Percentiles rank a stretch among this genome's conserved stretches.
These are phyloP conservation scores for Jatropha podagrica DNA, from an alignment of 441 rosid genomes.

Conservation along the genomic window DNA sequence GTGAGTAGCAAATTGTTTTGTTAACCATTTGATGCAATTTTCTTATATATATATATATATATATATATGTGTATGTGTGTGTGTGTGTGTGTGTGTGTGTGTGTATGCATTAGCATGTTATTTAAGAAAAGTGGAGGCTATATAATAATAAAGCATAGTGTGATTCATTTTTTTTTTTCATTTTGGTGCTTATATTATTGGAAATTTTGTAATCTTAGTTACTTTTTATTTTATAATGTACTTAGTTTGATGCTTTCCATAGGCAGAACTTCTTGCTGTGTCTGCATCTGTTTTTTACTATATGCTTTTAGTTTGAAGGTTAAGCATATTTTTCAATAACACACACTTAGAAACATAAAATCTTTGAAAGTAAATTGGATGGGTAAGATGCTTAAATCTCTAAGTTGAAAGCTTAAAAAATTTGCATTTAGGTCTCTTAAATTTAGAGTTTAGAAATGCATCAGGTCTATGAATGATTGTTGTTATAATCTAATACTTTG, in stretches of 20 bases:
- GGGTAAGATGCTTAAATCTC: too few relatives aligned
- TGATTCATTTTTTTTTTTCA: not conserved
- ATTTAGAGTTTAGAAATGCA: not conserved
- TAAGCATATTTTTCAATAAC: not conserved
- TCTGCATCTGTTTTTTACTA: not conserved
- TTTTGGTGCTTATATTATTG: not conserved
- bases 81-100: too few relatives aligned
- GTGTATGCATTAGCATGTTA: constrained; percentile 3
- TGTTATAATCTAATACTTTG: not conserved
- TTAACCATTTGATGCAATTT: not conserved
- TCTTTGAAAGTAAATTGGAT: not conserved
- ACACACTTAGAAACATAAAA: not conserved
- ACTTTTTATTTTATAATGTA: not conserved
- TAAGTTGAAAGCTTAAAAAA: too few relatives aligned
- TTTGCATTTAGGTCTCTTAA: too few relatives aligned
- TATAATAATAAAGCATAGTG: not conserved
- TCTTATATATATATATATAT: not conserved
- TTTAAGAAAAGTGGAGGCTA: not conserved
- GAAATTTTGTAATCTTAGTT: not conserved
- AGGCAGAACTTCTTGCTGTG: not conserved
- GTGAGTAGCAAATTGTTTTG: too few relatives aligned
- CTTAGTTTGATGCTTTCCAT: not conserved
- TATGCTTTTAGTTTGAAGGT: not conserved
- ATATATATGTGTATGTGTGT: too few relatives aligned
- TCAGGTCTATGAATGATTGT: not conserved